phyloP scores from a whole-genome alignment of 1,284 basidiomycete genomes.

The Naganishia cerealis region DNA sequence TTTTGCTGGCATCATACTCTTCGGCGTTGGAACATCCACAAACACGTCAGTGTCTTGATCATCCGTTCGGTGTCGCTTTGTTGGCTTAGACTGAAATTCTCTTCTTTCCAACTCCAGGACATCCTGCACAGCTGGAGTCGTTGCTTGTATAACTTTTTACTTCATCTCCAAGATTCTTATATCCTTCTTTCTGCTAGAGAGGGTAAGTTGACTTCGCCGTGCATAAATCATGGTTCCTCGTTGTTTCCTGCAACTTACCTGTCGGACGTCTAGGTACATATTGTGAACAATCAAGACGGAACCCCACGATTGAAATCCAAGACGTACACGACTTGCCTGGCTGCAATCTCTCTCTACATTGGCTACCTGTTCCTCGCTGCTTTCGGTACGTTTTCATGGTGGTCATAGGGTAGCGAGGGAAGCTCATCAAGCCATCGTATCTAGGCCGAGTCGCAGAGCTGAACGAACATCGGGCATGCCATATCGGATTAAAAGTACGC shows the following conservation, averaged over 20 bases:
- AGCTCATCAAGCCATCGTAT: neutral
- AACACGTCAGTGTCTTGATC: neutral
- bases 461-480: conserved; percentile 7
- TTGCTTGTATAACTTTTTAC: conserved; percentile 26
- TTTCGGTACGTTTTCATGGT: conserved; percentile 11
- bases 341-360: conserved; percentile 17
- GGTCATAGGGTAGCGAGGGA: neutral
- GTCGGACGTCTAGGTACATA: conserved; percentile 3
- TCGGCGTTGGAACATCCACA: conserved; percentile 20
- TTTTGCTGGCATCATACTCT: conserved; percentile 17
- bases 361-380: conserved; percentile 25
- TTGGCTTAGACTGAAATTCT: neutral
- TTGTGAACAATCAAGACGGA: conserved; percentile 15
- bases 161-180: conserved; percentile 25
- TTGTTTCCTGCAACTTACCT: neutral
- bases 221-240: neutral
- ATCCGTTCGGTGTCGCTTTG: neutral
- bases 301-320: neutral
- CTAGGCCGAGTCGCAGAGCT: conserved; percentile 19
- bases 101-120: neutral
- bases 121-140: conserved; percentile 8
- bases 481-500: conserved; percentile 21
- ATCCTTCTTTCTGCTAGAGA: conserved; percentile 21
- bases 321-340: conserved; percentile 19
- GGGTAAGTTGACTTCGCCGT: neutral